Base-by-base conservation (phyloP, 192 early-diverging fungal genomes). In the Podila horticola region DNA sequence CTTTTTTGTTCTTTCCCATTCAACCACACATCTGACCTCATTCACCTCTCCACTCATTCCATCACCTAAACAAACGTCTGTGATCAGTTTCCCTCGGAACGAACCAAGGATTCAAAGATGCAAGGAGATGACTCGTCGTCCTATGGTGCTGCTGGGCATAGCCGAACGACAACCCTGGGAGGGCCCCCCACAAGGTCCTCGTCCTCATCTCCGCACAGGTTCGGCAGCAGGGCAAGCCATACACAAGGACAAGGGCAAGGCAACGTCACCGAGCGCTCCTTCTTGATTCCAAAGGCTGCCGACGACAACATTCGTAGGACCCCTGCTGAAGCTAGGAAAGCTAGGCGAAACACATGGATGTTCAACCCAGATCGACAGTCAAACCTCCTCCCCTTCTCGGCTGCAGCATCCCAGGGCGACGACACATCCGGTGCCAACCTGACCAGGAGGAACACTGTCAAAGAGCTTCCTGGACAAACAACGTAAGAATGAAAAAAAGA, bases 391-490 rank as follows among this genome's bases (percentile, higher is more conserved):
- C 33, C 62, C 30, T 17, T 63, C 62, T 61, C 59, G 12, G 20
- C 30, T n/a, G 13, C 10, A 1, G 36, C 30, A 38, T 22, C 30
- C 62, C 29, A 38, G 5, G 24, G 45, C 20, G 22, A 24, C 17
- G 63, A 61, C 24, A 31, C 17, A 3, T 22, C 59, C 5, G 61
- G 58, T 24, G 57, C 36, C 9, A 71, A 71, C 31, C 61, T 69
- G 20, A 2, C n/a, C 5, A 30, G 60, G 17, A 69, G 70, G 28
- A 55, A 41, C 4, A 64, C 70, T 12, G 17, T 55, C 30, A 72
- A 72, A 28, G 77, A 81, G n/a, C 31, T 81, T 5, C 77, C 77
- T 52, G 77, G 77, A 22, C 77, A 73, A 52, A 81, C 77, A 49
- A 58, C 5, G 77, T 81, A 65, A 69, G 66, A 13, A 41, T 41